Evolutionary conservation across 2,329 filamentous ascomycete genomes (phyloP), one percentile per base, ranked within the genome.

Genomic region (Monosporascus sp.): DNA sequence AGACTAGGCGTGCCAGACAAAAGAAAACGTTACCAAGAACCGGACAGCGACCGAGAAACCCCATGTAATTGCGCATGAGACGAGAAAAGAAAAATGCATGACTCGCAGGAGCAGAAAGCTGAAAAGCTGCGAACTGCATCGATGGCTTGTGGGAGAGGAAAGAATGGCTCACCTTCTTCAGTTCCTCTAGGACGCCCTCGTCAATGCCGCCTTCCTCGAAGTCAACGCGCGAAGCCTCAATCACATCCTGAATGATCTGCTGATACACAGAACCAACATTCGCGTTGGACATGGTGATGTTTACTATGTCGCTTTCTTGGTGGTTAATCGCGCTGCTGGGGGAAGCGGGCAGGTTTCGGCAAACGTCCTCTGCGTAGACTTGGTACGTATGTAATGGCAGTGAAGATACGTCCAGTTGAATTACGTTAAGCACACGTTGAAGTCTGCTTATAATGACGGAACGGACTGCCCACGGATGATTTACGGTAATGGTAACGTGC

Each of bases 121-220:
- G 44, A 31, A 53, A 51, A 5, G 31, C 9, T 14, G 31, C 11
- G 31, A 35, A 31, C 14, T 14, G 31, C 31, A 35, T 35, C 11
- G 11, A 44, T 7, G 5, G 17, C 20, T 7, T 17, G 14, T 26
- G 14, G 44, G 51, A 52, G 49, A 55, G 37, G 51, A 49, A 56
- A 46, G 58, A 60, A 60, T 59, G 43, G 65, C 89, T 81, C 78
- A 97, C 93, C 84, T 87, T 81, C 73, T 86, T 87, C 78, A 99
- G 78, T 71, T 96, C 90, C 62, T 93, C 85, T 65, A 99, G 77
- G 50, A 93, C 93, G 63, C 83, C 78, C 70, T 93, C 88, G 65
- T 96, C 91, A 60, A 97, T 88, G 65, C 94, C 94, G 63, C 88
- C 91, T 75, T 99, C 94, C 72, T 99, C 94, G 70, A 99, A 97